phyloP scores from a whole-genome alignment of 176 grass and related monocot genomes.

The Paspalum vaginatum region DNA sequence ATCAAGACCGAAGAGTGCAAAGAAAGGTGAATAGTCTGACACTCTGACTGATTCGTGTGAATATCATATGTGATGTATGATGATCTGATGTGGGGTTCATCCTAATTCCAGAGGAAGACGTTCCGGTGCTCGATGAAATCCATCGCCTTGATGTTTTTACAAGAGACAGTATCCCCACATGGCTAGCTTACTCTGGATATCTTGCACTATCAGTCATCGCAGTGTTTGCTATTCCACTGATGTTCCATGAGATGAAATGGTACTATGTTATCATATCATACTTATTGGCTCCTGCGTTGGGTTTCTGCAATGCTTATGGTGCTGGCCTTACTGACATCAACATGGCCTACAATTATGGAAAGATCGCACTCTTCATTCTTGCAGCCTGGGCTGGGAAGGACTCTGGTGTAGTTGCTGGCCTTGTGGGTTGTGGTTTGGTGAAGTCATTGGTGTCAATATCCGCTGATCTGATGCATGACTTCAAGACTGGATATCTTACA shows the following conservation, averaged over 20 bases:
- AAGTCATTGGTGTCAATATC: slow-evolving; percentile 90
- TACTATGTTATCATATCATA: slow-evolving; percentile 92
- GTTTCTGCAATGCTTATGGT: slow-evolving; percentile 98
- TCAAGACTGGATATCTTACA: slow-evolving; percentile 94
- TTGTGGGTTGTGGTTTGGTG: slow-evolving; percentile 88
- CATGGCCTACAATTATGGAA: slow-evolving; percentile 99
- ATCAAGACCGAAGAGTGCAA: slow-evolving; percentile 59
- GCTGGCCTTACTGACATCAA: slow-evolving; percentile 95
- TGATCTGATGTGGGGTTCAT: slow-evolving; percentile 24
- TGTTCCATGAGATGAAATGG: slow-evolving; percentile 95
- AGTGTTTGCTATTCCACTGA: slow-evolving; percentile 67
- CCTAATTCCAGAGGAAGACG: slow-evolving; percentile 61
- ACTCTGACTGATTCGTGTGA: neutral
- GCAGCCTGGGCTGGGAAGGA: slow-evolving; percentile 84
- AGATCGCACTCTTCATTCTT: slow-evolving; percentile 87
- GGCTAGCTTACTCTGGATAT: slow-evolving; percentile 78
- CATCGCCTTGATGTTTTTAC: slow-evolving; percentile 77
- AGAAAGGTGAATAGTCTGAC: slow-evolving; percentile 65
- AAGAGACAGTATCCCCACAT: slow-evolving; percentile 62
- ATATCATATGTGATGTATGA: slow-evolving; percentile 2
- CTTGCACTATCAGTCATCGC: slow-evolving; percentile 52
- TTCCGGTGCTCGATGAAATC: slow-evolving; percentile 50
- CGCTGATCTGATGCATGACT: slow-evolving; percentile 97
- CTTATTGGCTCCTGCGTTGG: slow-evolving; percentile 78
- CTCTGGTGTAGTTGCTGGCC: slow-evolving; percentile 82